Conservation (phyloP, 371 early-diverging fungal genomes). For the Actinomortierella ambigua region DNA sequence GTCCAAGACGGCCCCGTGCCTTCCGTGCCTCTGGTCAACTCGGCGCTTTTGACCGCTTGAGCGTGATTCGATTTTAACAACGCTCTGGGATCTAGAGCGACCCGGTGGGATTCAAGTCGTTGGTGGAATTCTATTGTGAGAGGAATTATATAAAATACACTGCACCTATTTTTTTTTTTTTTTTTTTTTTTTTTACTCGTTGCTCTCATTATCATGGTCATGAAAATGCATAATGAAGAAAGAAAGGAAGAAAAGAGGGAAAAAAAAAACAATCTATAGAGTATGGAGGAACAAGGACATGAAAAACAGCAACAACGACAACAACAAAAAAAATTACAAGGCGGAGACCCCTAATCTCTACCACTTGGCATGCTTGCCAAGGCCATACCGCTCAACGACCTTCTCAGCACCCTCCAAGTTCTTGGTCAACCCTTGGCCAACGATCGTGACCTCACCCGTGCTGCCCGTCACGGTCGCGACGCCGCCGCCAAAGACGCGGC, state of each 20-base stretch:
- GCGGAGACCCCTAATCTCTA: background rate
- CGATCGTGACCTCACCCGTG: slow-evolving; percentile 59
- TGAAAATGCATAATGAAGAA: background rate
- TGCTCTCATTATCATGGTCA: too few relatives aligned
- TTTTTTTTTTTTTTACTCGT: too few relatives aligned
- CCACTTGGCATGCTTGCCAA: slow-evolving; percentile 48
- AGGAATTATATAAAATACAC: too few relatives aligned
- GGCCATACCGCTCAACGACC: slow-evolving; percentile 50
- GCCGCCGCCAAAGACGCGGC: slow-evolving; percentile 60
- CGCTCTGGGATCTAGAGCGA: too few relatives aligned
- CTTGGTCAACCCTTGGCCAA: slow-evolving; percentile 58
- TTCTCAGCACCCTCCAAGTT: slow-evolving; percentile 51
- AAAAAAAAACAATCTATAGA: background rate
- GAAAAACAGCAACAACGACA: background rate
- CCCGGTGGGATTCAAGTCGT: too few relatives aligned
- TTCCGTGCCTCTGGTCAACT: too few relatives aligned
- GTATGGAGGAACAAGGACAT: background rate
- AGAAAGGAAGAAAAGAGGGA: background rate
- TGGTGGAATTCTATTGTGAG: too few relatives aligned
- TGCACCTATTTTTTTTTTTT: too few relatives aligned
- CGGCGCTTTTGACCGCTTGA: too few relatives aligned
- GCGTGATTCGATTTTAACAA: too few relatives aligned
- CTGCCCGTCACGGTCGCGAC: slow-evolving; percentile 60
- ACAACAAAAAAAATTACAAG: background rate
- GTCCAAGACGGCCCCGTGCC: too few relatives aligned